A percentile compares a stretch with the other conserved stretches of the same genome.
Conservation (phyloP, 1,139 yeast species). For the Suhomyces bolitotheri region DNA sequence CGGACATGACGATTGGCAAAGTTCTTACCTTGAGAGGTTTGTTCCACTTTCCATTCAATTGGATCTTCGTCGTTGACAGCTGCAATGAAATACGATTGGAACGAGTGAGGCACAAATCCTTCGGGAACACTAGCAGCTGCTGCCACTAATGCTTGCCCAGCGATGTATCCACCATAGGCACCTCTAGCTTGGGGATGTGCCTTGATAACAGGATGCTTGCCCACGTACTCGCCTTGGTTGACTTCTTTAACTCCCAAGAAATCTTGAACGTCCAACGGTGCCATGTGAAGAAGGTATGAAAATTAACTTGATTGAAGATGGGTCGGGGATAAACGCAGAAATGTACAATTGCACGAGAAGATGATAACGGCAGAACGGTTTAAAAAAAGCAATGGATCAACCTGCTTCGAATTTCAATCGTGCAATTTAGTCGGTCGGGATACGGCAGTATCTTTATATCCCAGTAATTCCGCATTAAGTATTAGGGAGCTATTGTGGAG, state of each 20-base stretch:
- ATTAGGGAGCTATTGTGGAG: no score
- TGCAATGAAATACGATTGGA: conserved; percentile 43
- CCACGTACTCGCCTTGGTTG: conserved; percentile 26
- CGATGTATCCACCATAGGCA: conserved; percentile 44
- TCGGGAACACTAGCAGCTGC: conserved; percentile 34
- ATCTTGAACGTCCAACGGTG: conserved; percentile 16
- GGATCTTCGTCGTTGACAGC: conserved; percentile 23
- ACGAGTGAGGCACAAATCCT: conserved; percentile 43
- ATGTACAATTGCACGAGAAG: no score
- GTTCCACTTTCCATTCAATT: conserved; percentile 23
- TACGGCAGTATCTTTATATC: no score
- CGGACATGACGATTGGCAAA: conserved; percentile 60
- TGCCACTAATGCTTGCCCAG: conserved; percentile 42
- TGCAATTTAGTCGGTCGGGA: no score
- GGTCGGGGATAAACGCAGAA: no score
- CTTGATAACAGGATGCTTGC: conserved; percentile 34
- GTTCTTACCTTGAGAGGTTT: conserved; percentile 54
- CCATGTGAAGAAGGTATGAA: conserved; percentile 7
- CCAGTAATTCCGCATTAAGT: no score
- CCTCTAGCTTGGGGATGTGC: conserved; percentile 37
- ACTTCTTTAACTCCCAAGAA: conserved; percentile 26
- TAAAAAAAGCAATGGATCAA: no score
- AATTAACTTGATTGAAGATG: no score
- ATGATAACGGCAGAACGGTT: no score
- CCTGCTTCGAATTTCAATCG: no score